A percentile compares a stretch with the other conserved stretches of the same genome.
These are phyloP conservation scores for Wickerhamiella occidentalis DNA, from an alignment of 805 yeast genomes.

Conservation along the genomic window DNA sequence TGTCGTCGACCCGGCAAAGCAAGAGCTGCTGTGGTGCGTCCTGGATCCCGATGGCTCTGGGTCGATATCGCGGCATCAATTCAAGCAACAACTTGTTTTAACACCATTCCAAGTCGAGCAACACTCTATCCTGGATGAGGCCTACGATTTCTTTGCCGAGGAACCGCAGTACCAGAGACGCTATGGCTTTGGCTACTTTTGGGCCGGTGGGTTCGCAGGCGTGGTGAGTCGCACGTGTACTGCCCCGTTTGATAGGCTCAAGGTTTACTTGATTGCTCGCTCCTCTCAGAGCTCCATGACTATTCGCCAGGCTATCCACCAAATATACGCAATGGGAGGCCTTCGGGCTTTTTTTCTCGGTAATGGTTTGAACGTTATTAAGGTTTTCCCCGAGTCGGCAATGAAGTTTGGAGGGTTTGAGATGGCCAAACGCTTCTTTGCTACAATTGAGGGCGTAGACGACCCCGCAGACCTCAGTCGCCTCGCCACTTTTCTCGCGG, in stretches of 20 bases:
- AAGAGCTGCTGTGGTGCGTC: conserved; percentile 35
- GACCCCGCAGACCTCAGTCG: conserved; percentile 62
- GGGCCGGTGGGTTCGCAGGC: conserved; percentile 93
- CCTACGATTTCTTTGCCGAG: conserved; percentile 67
- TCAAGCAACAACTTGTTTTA: conserved; percentile 67
- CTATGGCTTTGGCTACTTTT: conserved; percentile 78
- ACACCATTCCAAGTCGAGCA: conserved; percentile 50
- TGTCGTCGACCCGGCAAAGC: conserved; percentile 1
- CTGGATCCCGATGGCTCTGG: conserved; percentile 50
- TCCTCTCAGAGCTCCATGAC: conserved; percentile 43
- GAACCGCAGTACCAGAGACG: conserved; percentile 67
- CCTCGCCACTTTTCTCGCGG: conserved; percentile 74
- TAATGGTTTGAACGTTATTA: conserved; percentile 82
- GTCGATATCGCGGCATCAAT: conserved; percentile 68
- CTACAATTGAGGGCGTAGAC: conserved; percentile 60
- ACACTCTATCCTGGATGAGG: conserved; percentile 43
- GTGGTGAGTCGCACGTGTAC: conserved; percentile 93
- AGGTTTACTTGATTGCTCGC: conserved; percentile 86
- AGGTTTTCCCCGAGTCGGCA: conserved; percentile 94
- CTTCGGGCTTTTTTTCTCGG: conserved; percentile 82
- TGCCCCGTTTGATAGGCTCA: conserved; percentile 92
- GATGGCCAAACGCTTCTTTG: conserved; percentile 62
- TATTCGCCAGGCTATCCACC: conserved; percentile 62
- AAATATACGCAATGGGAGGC: conserved; percentile 83
- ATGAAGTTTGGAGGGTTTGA: conserved; percentile 96